A percentile compares a stretch with the other conserved stretches of the same genome.
Conservation (phyloP, 192 early-diverging fungal genomes). For the Coemansia erecta region DNA sequence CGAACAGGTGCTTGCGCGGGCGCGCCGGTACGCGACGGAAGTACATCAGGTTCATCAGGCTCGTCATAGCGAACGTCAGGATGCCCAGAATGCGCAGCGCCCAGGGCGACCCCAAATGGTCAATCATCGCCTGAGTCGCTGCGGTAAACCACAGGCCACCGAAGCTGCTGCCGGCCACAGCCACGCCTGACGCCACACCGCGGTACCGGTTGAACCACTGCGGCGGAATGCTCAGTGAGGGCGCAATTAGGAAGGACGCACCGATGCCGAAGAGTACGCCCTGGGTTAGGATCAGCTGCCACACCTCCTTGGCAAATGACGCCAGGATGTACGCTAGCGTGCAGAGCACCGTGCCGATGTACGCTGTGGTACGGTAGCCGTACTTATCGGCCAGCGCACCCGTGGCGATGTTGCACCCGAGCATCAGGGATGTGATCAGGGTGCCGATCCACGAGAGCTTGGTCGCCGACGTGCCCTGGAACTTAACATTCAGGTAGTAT, state of each 20-base stretch:
- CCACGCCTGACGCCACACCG: constrained; percentile 69
- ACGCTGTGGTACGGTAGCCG: constrained; percentile 33
- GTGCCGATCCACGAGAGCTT: constrained; percentile 44
- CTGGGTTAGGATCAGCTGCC: constrained; percentile 76
- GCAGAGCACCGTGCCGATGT: constrained; percentile 36
- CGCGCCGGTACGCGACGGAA: constrained; percentile 45
- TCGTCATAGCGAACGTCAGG: constrained; percentile 42
- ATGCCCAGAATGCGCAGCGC: constrained; percentile 67
- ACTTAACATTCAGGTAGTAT: constrained; percentile 44
- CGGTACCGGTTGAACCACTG: constrained; percentile 71
- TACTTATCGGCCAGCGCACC: constrained; percentile 37
- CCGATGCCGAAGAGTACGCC: constrained; percentile 75
- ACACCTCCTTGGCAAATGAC: constrained; percentile 49
- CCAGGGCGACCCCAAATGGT: constrained; percentile 59
- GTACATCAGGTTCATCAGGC: constrained; percentile 33
- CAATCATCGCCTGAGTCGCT: constrained; percentile 60
- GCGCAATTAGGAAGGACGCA: constrained; percentile 62
- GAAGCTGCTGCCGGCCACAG: constrained; percentile 71
- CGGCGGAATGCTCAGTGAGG: constrained; percentile 60
- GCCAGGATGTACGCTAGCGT: constrained; percentile 35
- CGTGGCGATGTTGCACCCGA: constrained; percentile 23
- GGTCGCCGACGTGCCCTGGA: constrained; percentile 26
- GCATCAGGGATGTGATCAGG: constrained; percentile 30
- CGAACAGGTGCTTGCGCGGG: constrained; percentile 48
- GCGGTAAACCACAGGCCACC: constrained; percentile 69